Conservation (phyloP, 2,329 filamentous ascomycete genomes). For the Colletotrichum shisoi region DNA sequence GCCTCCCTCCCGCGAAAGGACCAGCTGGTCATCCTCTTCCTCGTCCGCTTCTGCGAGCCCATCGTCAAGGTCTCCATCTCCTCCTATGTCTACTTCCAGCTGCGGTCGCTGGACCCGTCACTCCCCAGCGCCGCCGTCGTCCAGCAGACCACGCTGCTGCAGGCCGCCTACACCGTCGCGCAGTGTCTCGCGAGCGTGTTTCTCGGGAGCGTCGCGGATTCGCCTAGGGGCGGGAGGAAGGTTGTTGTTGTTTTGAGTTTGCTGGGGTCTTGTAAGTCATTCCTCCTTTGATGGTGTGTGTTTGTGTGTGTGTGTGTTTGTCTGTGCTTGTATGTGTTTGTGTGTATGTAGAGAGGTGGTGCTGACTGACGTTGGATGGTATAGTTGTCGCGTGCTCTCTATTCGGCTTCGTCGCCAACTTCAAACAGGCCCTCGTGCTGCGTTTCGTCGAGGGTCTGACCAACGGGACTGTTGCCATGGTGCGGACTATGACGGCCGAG, state of each 20-base stretch:
- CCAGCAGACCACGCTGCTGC: constrained; percentile 15
- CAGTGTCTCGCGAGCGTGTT: constrained; percentile 21
- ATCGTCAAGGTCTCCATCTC: not conserved
- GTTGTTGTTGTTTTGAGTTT: constrained; percentile 16
- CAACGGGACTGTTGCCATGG: too few species aligned
- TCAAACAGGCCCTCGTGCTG: too few species aligned
- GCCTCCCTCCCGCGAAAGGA: constrained; percentile 6
- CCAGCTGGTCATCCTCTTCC: not conserved
- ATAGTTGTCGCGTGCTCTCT: not conserved
- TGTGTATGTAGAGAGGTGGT: too few species aligned
- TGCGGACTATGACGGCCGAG: too few species aligned
- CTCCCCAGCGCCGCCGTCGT: constrained; percentile 18
- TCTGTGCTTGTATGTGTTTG: constrained; percentile 9
- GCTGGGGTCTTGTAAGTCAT: not conserved
- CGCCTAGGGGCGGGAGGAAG: constrained; percentile 16
- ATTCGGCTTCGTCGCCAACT: too few species aligned
- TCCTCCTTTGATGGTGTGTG: not conserved
- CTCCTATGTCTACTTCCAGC: constrained; percentile 24
- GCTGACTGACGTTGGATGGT: fast-evolving
- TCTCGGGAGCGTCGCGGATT: constrained; percentile 18
- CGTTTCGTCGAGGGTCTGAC: too few species aligned
- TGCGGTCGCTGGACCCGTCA: constrained; percentile 20
- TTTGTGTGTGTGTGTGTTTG: constrained; percentile 12
- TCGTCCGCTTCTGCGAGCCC: not conserved
- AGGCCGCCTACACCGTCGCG: constrained; percentile 25